Base-by-base conservation (phyloP, 495 filamentous ascomycete genomes). In the Poronia punctata region DNA sequence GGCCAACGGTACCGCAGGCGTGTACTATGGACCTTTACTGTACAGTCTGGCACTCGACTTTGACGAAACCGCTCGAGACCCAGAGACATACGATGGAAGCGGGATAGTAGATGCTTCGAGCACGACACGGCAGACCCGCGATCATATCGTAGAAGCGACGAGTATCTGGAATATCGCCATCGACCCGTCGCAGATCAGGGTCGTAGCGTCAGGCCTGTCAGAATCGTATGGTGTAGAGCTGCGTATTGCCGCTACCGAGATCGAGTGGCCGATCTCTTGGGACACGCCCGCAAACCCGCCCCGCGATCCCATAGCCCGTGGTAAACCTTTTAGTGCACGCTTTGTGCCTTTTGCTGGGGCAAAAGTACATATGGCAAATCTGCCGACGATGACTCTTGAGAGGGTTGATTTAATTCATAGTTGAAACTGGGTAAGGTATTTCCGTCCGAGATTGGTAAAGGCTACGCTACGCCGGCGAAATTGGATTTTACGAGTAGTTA, bases 321-420 rank as follows among this genome's bases (percentile, higher is more conserved):
- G 66, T 0, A 56, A 58, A 20, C 44, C 60, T 26, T 64, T 65
- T 19, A 55, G 65, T 35, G 66, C 68, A 10, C 64, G 56, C 14
- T 55, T 80, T 22, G 65, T 71, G 23, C 77, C 76, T 6, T 77
- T 74, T 49, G 76, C 68, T 5, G 70, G 68, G 42, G 70, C 75
- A 20, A 77, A 76, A 62, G 50, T 75, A 34, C 75, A 76, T 48
- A 77, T 79, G 65, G 65, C 70, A 15, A 74, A 80, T 49, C 53
- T 81, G 25, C 76, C 77, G 14, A 42, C 48, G 14, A 45, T 66
- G 1, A 7, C 51, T 9, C 32, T 59, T 25, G 36, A 15, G 2
- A 43, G 36, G 33, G 43, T 58, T 24, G 49, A 55, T 16, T 39
- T 58, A n/a, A n/a, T n/a, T n/a, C n/a, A n/a, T n/a, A n/a, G n/a